These are phyloP conservation scores for Ophioceras dolichostomum DNA, from an alignment of 2,329 filamentous ascomycete species.

Conservation along the genomic window DNA sequence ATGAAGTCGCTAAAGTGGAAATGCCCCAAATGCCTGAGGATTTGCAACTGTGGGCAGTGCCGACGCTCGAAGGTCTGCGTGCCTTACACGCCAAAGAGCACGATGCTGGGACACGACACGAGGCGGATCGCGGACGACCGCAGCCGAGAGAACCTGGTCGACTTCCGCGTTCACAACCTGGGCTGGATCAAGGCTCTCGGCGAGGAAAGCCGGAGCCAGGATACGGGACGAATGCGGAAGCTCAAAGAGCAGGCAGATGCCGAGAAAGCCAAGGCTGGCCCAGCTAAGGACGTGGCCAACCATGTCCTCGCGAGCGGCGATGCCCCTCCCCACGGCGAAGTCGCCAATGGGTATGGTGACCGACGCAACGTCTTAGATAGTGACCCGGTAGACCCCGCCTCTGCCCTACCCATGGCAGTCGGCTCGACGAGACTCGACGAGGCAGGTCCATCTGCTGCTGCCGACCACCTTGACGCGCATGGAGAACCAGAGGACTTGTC, in stretches of 20 bases:
- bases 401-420: not conserved
- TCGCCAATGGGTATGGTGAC: slow-evolving; percentile 16
- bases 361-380: slow-evolving; percentile 20
- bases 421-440: not conserved
- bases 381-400: not conserved
- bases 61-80: slow-evolving; percentile 51
- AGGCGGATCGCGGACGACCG: slow-evolving; percentile 80
- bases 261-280: slow-evolving; percentile 35
- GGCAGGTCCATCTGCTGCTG: no score
- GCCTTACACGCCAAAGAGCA: slow-evolving; percentile 79
- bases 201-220: slow-evolving; percentile 43
- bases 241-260: slow-evolving; percentile 43
- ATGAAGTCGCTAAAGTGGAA: slow-evolving; percentile 76
- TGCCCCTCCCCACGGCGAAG: slow-evolving; percentile 12
- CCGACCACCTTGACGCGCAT: not conserved
- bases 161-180: slow-evolving; percentile 82
- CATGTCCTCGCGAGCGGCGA: slow-evolving; percentile 15
- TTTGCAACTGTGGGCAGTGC: slow-evolving; percentile 80
- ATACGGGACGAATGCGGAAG: slow-evolving; percentile 44
- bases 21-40: slow-evolving; percentile 74
- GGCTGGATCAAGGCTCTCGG: slow-evolving; percentile 59
- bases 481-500: slow-evolving; percentile 1
- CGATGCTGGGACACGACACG: slow-evolving; percentile 82
- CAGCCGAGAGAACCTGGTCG: slow-evolving; percentile 80
- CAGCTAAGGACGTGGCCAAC: slow-evolving; percentile 10